phyloP scores from a whole-genome alignment of 345 rosid species.

The Citrus trifoliata region DNA sequence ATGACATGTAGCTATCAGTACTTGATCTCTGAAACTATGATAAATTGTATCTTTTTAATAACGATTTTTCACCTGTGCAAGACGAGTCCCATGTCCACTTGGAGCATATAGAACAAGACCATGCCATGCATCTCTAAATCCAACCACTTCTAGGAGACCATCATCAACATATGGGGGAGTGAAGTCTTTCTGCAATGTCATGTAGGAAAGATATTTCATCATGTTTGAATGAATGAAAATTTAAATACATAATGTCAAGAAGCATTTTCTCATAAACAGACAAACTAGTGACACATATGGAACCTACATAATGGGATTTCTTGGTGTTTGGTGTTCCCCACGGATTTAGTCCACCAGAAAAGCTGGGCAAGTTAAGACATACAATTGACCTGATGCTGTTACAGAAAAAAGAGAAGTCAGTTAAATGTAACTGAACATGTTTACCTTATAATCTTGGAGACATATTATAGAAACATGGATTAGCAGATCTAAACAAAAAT shows the following conservation, averaged over 20 bases:
- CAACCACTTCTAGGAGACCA: slow-evolving; percentile 77
- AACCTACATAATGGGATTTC: slow-evolving; percentile 47
- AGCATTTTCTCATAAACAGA: background rate
- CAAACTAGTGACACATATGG: background rate
- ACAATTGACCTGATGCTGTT: slow-evolving; percentile 82
- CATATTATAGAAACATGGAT: background rate
- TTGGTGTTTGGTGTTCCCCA: slow-evolving; percentile 78
- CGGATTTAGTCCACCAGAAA: slow-evolving; percentile 89
- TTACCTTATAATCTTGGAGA: background rate
- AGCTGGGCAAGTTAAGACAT: slow-evolving; percentile 91
- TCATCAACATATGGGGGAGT: slow-evolving; percentile 90
- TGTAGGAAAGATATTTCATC: slow-evolving; percentile 6
- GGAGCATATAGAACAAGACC: slow-evolving; percentile 80
- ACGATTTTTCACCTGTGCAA: slow-evolving; percentile 63
- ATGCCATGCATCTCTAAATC: slow-evolving; percentile 97
- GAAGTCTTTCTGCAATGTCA: slow-evolving; percentile 53
- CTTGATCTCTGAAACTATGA: background rate
- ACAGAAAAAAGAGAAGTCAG: slow-evolving; percentile 1
- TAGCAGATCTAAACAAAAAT: background rate
- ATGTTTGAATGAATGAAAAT: background rate
- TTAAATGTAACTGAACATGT: background rate
- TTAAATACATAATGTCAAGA: background rate
- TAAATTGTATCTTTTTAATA: background rate
- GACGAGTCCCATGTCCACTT: slow-evolving; percentile 87
- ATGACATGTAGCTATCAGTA: background rate